A percentile compares a stretch with the other conserved stretches of the same genome.
These are phyloP conservation scores for Phlebiopsis flavidoalba DNA, from an alignment of 768 basidiomycete genomes.

Conservation along the genomic window DNA sequence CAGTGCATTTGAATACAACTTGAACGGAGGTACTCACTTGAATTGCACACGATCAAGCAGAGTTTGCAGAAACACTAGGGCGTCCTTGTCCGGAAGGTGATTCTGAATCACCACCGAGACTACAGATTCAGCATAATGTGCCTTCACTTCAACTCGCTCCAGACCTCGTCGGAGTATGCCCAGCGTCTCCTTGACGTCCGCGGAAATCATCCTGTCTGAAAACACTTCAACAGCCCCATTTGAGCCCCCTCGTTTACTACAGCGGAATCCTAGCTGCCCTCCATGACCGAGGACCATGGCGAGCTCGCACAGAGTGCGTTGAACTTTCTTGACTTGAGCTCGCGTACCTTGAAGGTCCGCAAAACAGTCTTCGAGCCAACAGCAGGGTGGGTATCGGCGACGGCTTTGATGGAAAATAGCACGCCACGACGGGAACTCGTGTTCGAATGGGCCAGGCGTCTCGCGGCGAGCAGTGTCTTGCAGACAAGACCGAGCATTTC, in stretches of 20 bases:
- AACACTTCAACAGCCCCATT: slow-evolving; percentile 49
- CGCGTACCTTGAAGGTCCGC: neutral
- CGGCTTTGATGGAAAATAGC: neutral
- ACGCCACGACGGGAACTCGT: neutral
- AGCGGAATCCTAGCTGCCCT: neutral
- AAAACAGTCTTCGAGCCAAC: neutral
- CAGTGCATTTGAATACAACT: neutral
- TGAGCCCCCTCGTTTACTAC: slow-evolving; percentile 44
- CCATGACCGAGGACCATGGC: neutral
- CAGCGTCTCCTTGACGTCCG: neutral
- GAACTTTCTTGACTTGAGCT: neutral
- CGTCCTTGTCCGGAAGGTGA: slow-evolving; percentile 37
- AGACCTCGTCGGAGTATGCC: neutral
- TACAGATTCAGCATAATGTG: slow-evolving; percentile 67
- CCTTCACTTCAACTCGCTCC: slow-evolving; percentile 32
- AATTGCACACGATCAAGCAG: slow-evolving; percentile 29
- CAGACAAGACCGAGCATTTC: neutral
- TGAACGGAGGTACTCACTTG: slow-evolving; percentile 40
- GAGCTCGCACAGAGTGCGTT: neutral
- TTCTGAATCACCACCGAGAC: slow-evolving; percentile 58
- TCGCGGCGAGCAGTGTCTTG: neutral
- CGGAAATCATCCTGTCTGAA: slow-evolving; percentile 21
- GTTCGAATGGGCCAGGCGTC: neutral
- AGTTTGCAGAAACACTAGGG: slow-evolving; percentile 24
- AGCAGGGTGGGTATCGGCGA: neutral